These are phyloP conservation scores for Cichorium intybus DNA, from an alignment of 140 eudicot species.

Conservation along the genomic window DNA sequence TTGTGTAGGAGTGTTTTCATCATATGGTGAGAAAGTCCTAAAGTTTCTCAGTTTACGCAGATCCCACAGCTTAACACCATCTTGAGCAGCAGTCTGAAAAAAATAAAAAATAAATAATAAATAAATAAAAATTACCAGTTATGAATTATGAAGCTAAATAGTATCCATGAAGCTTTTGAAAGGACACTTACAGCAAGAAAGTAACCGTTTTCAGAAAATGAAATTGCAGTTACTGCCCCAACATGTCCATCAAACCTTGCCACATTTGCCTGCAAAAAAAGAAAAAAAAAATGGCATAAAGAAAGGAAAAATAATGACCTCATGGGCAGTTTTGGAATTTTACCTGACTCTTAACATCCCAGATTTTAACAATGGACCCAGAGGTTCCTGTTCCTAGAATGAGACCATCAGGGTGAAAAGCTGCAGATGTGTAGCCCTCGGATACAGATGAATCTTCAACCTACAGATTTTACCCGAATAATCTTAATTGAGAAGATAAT, in stretches of 20 bases:
- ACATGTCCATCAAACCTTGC: conserved; percentile 92
- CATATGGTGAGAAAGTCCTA: conserved; percentile 78
- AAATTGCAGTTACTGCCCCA: conserved; percentile 82
- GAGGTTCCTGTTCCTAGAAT: conserved; percentile 97
- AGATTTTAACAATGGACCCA: conserved; percentile 72
- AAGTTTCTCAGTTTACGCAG: conserved; percentile 90
- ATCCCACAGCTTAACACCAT: conserved; percentile 97
- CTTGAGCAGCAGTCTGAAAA: conserved; percentile 90
- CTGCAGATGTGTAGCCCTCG: conserved; percentile 89
- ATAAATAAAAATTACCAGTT: background rate
- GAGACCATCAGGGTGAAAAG: conserved; percentile 99
- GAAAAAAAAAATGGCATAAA: background rate
- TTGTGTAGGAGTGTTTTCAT: conserved; percentile 81
- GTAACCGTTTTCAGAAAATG: conserved; percentile 97
- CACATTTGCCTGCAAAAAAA: conserved; percentile 62
- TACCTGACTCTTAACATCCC: conserved; percentile 99
- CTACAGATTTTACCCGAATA: conserved; percentile 35
- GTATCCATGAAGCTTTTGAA: background rate
- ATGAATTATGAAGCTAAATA: background rate
- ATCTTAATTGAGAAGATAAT: background rate
- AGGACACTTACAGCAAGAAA: conserved; percentile 77
- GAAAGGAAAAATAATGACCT: background rate
- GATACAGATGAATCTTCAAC: conserved; percentile 68
- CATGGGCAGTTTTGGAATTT: background rate
- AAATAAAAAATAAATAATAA: background rate